A percentile compares a stretch with the other conserved stretches of the same genome.
phyloP scores from a whole-genome alignment of 73 alveolate species.

The Effrenium voratum region DNA sequence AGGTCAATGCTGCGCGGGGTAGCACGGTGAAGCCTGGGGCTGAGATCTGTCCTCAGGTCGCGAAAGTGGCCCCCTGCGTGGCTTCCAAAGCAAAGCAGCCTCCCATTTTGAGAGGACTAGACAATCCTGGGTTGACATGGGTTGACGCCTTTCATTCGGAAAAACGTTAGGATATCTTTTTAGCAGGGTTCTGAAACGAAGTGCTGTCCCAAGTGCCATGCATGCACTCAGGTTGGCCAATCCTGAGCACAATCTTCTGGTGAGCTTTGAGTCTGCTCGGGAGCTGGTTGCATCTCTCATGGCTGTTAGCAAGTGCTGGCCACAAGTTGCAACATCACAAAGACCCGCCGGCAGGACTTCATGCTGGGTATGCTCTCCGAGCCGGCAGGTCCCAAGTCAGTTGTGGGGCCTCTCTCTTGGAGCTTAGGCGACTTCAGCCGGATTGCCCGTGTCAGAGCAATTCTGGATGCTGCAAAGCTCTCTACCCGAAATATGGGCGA shows the following conservation, averaged over 20 bases:
- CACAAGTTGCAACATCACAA: too few relatives aligned
- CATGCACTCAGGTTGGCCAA: conserved; percentile 38
- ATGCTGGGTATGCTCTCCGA: conserved; percentile 65
- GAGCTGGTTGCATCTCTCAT: neutral
- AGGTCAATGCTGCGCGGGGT: conserved; percentile 72
- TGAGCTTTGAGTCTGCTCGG: conserved; percentile 75
- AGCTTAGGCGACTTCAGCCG: conserved; percentile 92
- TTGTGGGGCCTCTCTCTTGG: too few relatives aligned
- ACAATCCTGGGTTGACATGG: too few relatives aligned
- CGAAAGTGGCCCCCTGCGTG: too few relatives aligned
- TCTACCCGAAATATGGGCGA: conserved; percentile 35
- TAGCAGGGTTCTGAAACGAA: too few relatives aligned
- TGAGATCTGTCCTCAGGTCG: too few relatives aligned
- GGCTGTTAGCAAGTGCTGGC: too few relatives aligned
- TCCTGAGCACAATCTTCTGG: conserved; percentile 73
- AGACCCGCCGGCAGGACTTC: conserved; percentile 36
- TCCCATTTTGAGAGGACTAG: too few relatives aligned
- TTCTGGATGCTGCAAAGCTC: conserved; percentile 65
- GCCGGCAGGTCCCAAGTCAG: too few relatives aligned
- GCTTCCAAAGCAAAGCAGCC: too few relatives aligned
- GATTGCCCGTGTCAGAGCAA: conserved; percentile 64
- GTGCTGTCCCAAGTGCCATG: neutral
- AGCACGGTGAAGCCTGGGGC: conserved; percentile 65
- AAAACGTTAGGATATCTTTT: too few relatives aligned
- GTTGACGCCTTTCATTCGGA: too few relatives aligned